Base-by-base conservation (phyloP, 768 basidiomycete species). In the Collybia sp. region DNA sequence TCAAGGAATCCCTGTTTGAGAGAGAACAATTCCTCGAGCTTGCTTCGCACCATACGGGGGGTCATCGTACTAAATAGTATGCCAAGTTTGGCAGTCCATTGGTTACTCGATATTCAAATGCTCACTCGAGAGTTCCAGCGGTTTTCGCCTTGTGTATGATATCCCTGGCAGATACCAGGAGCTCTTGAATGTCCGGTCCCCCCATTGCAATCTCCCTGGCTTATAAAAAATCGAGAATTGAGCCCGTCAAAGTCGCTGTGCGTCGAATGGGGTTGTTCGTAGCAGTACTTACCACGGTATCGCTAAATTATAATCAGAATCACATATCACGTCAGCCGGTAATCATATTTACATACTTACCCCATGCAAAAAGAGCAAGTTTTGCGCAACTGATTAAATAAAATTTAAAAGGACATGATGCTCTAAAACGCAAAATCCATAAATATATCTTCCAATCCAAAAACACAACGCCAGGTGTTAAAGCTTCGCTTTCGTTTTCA, bases 401-500 rank as follows among this genome's bases (percentile, higher is more conserved):
- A 25, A 25, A 25, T 25, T 25, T 25, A 4, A 25, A 8, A 25
- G 25, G 3, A 25, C 25, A 25, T 25, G n/a, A 25, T 25, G 25
- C 25, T 25, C 25, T 25, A 25, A 3, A 8, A 25, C 25, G 8
- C 25, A 25, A 43, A 18, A 33, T 40, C 31, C 47, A 49, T 45
- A 44, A 15, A 45, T 6, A 41, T 45, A 4, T 42, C 30, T 12
- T 12, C 30, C 25, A 25, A n/a, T n/a, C n/a, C n/a, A n/a, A n/a
- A n/a, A n/a, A n/a, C n/a, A n/a, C n/a, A 25, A 25, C 8, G 8
- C 25, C 8, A 25, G 8, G 25, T 8, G 8, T 25, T 53, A 84
- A 49, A 84, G 66, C 65, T 76, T 83, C 25, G 82, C 65, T 62
- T 69, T 78, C 17, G 63, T 57, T 53, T 68, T 68, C 15, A 73